Evolutionary conservation across 2,329 filamentous ascomycete species (phyloP).

Genomic region (Stagonosporopsis rhizophila): DNA sequence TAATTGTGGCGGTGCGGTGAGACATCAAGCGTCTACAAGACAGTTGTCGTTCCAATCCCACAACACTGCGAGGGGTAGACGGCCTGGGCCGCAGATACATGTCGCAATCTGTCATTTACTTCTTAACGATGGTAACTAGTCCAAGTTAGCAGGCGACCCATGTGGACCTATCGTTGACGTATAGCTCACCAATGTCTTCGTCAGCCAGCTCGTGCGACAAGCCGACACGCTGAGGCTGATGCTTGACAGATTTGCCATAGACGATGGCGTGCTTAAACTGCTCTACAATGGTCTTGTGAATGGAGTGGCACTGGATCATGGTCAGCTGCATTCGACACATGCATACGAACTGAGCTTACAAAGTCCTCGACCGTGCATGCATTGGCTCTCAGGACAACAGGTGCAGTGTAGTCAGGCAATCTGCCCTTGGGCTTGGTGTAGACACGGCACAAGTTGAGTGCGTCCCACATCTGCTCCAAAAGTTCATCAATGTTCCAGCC

Average conservation of each 20-base stretch:
- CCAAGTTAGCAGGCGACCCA: constrained; percentile 31
- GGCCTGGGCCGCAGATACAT: constrained; percentile 29
- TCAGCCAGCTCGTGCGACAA: constrained; percentile 90
- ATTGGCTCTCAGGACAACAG: constrained; percentile 84
- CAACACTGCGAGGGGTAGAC: constrained; percentile 27
- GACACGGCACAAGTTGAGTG: constrained; percentile 86
- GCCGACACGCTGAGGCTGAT: constrained; percentile 95
- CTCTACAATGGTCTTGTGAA: constrained; percentile 94
- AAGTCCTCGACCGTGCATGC: constrained; percentile 96
- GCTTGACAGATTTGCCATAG: constrained; percentile 97
- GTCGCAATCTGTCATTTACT: constrained; percentile 39
- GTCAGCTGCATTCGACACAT: constrained; percentile 46
- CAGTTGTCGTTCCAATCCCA: constrained; percentile 35
- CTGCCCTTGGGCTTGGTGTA: constrained; percentile 99
- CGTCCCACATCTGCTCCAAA: constrained; percentile 98
- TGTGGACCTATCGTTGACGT: background rate
- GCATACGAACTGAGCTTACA: constrained; percentile 63
- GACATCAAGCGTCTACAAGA: constrained; percentile 42
- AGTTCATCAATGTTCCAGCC: constrained; percentile 99
- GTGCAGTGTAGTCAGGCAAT: constrained; percentile 87
- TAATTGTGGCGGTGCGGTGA: constrained; percentile 39
- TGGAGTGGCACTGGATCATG: constrained; percentile 80
- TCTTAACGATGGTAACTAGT: constrained; percentile 54
- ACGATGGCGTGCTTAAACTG: constrained; percentile 96
- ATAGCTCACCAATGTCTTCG: constrained; percentile 87